These are phyloP conservation scores for Globisporangium alternatum DNA, from an alignment of 352 stramenopile genomes.

Conservation along the genomic window DNA sequence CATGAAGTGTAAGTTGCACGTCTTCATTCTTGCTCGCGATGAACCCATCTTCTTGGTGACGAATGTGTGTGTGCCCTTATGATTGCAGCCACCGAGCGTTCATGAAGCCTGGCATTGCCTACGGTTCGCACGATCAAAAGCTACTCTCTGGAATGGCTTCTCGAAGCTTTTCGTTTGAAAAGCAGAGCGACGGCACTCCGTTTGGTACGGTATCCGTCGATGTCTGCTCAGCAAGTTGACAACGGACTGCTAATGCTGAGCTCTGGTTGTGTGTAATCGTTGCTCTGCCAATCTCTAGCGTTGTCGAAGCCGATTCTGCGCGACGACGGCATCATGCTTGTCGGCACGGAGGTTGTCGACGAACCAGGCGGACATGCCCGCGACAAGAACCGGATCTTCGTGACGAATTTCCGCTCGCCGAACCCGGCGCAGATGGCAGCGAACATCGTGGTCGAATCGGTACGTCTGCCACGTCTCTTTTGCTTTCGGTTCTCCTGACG, in stretches of 20 bases:
- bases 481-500: not conserved
- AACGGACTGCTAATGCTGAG: not conserved
- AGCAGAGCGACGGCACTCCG: conserved; percentile 27
- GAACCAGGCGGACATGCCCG: not conserved
- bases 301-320: conserved; percentile 76
- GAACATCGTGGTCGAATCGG: conserved; percentile 37
- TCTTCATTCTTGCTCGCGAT: not conserved
- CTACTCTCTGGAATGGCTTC: not conserved
- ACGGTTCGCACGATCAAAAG: conserved; percentile 3
- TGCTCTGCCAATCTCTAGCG: conserved; percentile 25
- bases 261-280: not conserved
- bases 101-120: not conserved
- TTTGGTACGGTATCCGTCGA: conserved; percentile 28
- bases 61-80: not conserved
- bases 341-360: conserved; percentile 49
- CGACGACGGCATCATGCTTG: conserved; percentile 67
- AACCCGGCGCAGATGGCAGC: conserved; percentile 23
- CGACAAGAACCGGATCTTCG: conserved; percentile 58
- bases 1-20: conserved; percentile 31
- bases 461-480: conserved; percentile 18
- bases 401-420: conserved; percentile 42
- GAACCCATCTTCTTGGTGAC: not conserved
- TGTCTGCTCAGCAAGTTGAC: not conserved
- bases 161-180: conserved; percentile 31
- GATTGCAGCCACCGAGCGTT: conserved; percentile 4